Evolutionary conservation across 202 grass and related monocot genomes (phyloP).

Genomic region (Saccharum hybrid): DNA sequence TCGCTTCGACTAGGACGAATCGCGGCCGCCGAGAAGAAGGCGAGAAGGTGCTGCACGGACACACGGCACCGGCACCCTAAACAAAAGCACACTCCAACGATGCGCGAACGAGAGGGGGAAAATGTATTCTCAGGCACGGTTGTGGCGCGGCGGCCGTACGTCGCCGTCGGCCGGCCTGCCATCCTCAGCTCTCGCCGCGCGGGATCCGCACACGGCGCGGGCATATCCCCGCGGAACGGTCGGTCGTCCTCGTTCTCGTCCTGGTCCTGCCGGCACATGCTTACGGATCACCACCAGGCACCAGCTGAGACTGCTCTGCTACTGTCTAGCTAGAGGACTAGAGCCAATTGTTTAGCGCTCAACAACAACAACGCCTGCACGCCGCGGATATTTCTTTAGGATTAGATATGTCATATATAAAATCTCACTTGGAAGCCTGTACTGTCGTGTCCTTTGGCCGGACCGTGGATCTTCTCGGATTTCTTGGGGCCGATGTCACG

Average conservation of each 20-base stretch:
- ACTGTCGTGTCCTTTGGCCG: conserved; percentile 13
- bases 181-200: too few relatives aligned
- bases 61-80: not conserved
- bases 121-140: too few relatives aligned
- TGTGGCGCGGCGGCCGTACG: not conserved
- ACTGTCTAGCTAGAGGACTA: too few relatives aligned
- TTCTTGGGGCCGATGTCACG: conserved; percentile 32
- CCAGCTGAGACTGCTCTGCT: not conserved
- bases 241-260: too few relatives aligned
- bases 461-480: not conserved
- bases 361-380: conserved; percentile 14
- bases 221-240: too few relatives aligned
- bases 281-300: not conserved
- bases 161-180: conserved; percentile 1
- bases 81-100: not conserved
- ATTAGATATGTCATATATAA: not conserved
- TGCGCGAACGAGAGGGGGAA: not conserved
- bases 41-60: not conserved
- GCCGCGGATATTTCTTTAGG: not conserved
- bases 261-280: conserved; percentile 3
- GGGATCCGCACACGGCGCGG: too few relatives aligned
- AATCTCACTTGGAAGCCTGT: conserved; percentile 33
- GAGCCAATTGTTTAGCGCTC: not conserved
- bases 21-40: too few relatives aligned
- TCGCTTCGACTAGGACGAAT: conserved; percentile 5